Conservation (phyloP, 306 rosid genomes). For the Mimosa bimucronata region DNA sequence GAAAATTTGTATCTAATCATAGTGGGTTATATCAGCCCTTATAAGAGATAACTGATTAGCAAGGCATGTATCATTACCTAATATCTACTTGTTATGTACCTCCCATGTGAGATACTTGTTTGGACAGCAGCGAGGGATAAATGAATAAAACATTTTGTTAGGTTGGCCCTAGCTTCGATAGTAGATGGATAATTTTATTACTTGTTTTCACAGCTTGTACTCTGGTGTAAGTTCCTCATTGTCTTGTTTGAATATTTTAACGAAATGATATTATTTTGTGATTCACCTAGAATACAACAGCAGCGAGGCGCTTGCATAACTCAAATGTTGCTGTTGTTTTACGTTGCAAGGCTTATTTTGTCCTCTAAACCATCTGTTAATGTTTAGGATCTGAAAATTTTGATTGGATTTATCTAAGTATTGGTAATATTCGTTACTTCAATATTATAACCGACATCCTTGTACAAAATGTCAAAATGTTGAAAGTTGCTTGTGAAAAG, state of each 20-base stretch:
- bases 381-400: neutral
- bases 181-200: neutral
- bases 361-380: neutral
- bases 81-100: neutral
- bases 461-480: neutral
- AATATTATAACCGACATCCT: neutral
- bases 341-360: neutral
- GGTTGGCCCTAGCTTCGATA: neutral
- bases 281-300: neutral
- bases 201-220: neutral
- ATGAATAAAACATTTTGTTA: neutral
- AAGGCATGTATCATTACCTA: neutral
- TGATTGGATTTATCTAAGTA: neutral
- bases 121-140: no score
- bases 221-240: neutral
- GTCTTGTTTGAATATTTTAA: neutral
- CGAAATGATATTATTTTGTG: neutral
- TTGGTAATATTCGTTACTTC: neutral
- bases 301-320: neutral
- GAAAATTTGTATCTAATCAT: neutral
- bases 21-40: neutral
- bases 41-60: neutral
- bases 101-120: neutral
- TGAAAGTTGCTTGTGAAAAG: neutral
- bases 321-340: neutral